Evolutionary conservation across 371 early-diverging fungal species (phyloP).

Genomic region (Lichtheimia hyalospora): DNA sequence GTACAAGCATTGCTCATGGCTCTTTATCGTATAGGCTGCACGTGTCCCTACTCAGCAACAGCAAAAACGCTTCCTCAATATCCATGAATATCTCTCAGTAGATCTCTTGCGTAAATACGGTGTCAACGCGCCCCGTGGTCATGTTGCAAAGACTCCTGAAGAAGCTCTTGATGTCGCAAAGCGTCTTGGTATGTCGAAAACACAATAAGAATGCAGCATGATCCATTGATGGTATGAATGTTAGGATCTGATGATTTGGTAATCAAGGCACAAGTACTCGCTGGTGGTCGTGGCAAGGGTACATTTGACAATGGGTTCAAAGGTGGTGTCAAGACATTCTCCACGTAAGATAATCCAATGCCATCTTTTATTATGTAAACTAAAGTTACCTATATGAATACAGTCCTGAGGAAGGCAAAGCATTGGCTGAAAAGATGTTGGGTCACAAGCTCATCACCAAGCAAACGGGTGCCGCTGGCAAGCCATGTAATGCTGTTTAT

Average conservation of each 20-base stretch:
- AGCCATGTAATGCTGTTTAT: conserved; percentile 92
- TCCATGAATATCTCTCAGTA: conserved; percentile 97
- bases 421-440: conserved; percentile 93
- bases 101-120: conserved; percentile 90
- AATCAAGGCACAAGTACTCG: conserved; percentile 98
- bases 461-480: conserved; percentile 96
- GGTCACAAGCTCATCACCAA: conserved; percentile 96
- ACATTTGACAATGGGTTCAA: conserved; percentile 91
- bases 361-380: too few relatives aligned
- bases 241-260: conserved; percentile 85
- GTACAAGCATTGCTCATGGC: neutral
- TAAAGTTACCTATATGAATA: too few relatives aligned
- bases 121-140: conserved; percentile 87
- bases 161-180: conserved; percentile 90
- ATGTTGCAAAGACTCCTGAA: conserved; percentile 84
- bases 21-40: conserved; percentile 29
- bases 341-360: conserved; percentile 85
- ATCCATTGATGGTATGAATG: neutral
- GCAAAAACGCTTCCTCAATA: conserved; percentile 90
- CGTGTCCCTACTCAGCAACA: conserved; percentile 58
- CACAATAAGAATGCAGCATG: neutral
- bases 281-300: conserved; percentile 99
- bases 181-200: conserved; percentile 65
- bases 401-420: conserved; percentile 87
- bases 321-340: conserved; percentile 95